Conservation (phyloP, 805 yeast genomes). For the Maudiozyma bulderi region DNA sequence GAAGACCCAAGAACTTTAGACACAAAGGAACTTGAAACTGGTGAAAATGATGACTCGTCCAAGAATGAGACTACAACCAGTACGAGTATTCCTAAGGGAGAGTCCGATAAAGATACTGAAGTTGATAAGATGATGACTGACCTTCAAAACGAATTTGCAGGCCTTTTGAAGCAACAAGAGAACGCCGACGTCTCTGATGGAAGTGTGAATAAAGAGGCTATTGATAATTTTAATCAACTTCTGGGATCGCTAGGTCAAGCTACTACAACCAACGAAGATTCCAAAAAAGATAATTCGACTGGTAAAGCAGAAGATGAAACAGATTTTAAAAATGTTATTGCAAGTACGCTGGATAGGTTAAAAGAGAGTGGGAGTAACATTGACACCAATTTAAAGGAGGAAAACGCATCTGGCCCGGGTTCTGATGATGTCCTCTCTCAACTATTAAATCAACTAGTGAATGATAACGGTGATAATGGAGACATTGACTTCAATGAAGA, state of each 20-base stretch:
- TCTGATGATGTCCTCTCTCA: slow-evolving; percentile 49
- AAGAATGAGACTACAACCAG: neutral
- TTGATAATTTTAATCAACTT: slow-evolving; percentile 31
- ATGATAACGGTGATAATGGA: slow-evolving; percentile 20
- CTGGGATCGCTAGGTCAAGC: slow-evolving; percentile 19
- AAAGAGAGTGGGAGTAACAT: slow-evolving; percentile 66
- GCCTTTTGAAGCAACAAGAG: slow-evolving; percentile 14
- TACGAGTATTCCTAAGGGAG: slow-evolving; percentile 38
- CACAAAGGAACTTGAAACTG: neutral
- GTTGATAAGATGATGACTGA: slow-evolving; percentile 25
- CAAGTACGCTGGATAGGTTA: slow-evolving; percentile 70
- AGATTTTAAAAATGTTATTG: slow-evolving; percentile 64
- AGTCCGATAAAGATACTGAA: slow-evolving; percentile 32
- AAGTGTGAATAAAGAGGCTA: slow-evolving; percentile 8
- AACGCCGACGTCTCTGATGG: neutral
- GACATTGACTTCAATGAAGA: slow-evolving; percentile 26
- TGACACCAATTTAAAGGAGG: slow-evolving; percentile 45
- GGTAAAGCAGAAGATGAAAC: slow-evolving; percentile 31
- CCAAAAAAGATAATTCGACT: slow-evolving; percentile 6
- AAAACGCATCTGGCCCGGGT: slow-evolving; percentile 33
- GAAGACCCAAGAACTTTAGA: slow-evolving; percentile 9
- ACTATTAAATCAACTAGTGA: slow-evolving; percentile 52
- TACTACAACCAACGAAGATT: slow-evolving; percentile 1
- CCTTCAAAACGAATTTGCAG: slow-evolving; percentile 20
- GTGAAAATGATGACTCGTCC: slow-evolving; percentile 38